A percentile compares a stretch with the other conserved stretches of the same genome.
phyloP scores from a whole-genome alignment of 225 moss, liverwort and hornwort species.

The Pleurozium schreberi region DNA sequence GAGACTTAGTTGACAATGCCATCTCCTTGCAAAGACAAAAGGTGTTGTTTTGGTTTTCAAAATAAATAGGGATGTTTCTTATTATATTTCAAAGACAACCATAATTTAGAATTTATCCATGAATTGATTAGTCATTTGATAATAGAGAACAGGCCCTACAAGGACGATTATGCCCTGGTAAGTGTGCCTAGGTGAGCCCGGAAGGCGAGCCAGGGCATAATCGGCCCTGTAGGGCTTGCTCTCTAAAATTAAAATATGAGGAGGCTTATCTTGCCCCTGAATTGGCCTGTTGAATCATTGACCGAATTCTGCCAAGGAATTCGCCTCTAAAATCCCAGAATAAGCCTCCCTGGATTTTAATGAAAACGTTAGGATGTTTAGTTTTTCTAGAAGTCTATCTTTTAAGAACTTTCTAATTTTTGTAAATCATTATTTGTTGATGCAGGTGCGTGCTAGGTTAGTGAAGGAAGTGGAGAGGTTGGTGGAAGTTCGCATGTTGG shows the following conservation, averaged over 20 bases:
- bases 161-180: too few relatives aligned
- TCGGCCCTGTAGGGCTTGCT: too few relatives aligned
- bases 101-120: background rate
- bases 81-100: background rate
- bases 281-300: too few relatives aligned
- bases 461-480: slow-evolving; percentile 59
- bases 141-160: too few relatives aligned
- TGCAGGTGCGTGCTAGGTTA: slow-evolving; percentile 64
- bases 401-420: background rate
- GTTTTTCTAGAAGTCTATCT: background rate
- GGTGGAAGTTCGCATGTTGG: slow-evolving; percentile 66
- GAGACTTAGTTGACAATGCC: slow-evolving; percentile 84
- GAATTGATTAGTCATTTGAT: background rate
- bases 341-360: too few relatives aligned
- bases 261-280: too few relatives aligned
- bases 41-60: slow-evolving; percentile 12
- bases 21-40: slow-evolving; percentile 80
- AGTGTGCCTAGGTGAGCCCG: too few relatives aligned
- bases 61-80: background rate
- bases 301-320: too few relatives aligned
- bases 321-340: too few relatives aligned
- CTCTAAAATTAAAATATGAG: too few relatives aligned
- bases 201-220: too few relatives aligned
- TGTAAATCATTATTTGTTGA: background rate
- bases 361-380: background rate